Conservation (phyloP, 805 yeast species). For the Yarrowia sp. region DNA sequence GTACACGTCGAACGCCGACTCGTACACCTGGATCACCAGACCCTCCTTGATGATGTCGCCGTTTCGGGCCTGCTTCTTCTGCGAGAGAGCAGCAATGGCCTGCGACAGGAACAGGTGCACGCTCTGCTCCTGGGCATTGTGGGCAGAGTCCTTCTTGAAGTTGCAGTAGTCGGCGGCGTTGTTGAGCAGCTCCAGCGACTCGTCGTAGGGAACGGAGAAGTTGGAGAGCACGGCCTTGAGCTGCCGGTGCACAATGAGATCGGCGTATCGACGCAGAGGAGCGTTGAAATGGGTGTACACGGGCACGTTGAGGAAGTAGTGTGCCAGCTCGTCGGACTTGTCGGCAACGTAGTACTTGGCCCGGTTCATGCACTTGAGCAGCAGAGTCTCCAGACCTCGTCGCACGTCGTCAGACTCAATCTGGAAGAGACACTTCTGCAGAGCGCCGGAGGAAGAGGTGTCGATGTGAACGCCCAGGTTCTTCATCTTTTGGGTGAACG, state of each 20-base stretch:
- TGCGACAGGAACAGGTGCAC: constrained; percentile 85
- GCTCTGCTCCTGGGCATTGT: constrained; percentile 92
- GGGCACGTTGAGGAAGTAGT: constrained; percentile 82
- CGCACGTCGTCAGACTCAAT: constrained; percentile 69
- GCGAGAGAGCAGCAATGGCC: constrained; percentile 74
- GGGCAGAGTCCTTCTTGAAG: constrained; percentile 94
- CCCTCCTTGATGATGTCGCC: constrained; percentile 83
- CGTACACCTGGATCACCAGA: constrained; percentile 89
- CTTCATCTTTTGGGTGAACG: constrained; percentile 73
- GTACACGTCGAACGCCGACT: constrained; percentile 92
- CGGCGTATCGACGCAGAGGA: constrained; percentile 91
- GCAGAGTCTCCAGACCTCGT: constrained; percentile 75
- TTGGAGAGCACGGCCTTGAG: constrained; percentile 66
- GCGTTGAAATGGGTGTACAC: constrained; percentile 92
- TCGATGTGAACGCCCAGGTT: constrained; percentile 64
- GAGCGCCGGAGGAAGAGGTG: constrained; percentile 71
- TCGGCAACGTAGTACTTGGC: constrained; percentile 60
- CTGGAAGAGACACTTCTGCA: constrained; percentile 71
- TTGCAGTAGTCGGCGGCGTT: constrained; percentile 91
- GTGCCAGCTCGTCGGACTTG: constrained; percentile 76
- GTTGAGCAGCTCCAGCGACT: constrained; percentile 63
- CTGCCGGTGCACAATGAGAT: constrained; percentile 91
- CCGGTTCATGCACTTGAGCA: constrained; percentile 81
- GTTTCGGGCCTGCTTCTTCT: constrained; percentile 45
- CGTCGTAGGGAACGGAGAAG: constrained; percentile 44